These are phyloP conservation scores for Chondrostereum purpureum DNA, from an alignment of 1,284 basidiomycete genomes.

Conservation along the genomic window DNA sequence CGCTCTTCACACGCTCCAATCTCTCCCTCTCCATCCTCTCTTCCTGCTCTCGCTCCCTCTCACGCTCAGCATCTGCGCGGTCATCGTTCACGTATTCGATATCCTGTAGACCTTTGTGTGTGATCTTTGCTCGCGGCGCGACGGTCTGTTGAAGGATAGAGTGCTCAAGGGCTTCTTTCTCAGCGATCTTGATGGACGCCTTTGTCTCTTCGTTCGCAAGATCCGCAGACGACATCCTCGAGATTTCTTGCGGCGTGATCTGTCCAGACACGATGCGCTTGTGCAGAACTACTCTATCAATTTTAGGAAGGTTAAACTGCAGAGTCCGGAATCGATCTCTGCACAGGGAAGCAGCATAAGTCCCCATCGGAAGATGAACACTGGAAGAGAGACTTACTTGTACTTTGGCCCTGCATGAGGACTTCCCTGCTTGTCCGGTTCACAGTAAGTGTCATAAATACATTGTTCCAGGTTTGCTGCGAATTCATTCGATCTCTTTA, in stretches of 20 bases:
- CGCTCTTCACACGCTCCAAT: conserved; percentile 44
- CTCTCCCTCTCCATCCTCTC: conserved; percentile 60
- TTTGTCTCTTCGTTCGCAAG: conserved; percentile 79
- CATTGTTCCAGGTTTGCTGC: conserved; percentile 62
- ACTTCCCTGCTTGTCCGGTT: conserved; percentile 69
- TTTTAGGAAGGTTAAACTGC: conserved; percentile 72
- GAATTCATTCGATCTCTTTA: conserved; percentile 51
- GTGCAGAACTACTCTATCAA: conserved; percentile 68
- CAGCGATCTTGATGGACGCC: conserved; percentile 70
- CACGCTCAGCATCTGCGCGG: conserved; percentile 35
- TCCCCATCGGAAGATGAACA: conserved; percentile 6
- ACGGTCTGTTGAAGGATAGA: conserved; percentile 71
- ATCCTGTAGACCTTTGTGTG: conserved; percentile 83
- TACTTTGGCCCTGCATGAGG: conserved; percentile 67
- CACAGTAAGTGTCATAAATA: conserved; percentile 65
- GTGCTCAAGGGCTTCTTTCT: conserved; percentile 74
- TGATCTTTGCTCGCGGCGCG: conserved; percentile 77
- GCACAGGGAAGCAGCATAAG: conserved; percentile 12
- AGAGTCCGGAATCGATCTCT: conserved; percentile 83
- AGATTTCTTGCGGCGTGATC: conserved; percentile 64
- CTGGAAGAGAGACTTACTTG: conserved; percentile 49
- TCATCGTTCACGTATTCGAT: conserved; percentile 73
- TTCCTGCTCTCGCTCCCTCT: conserved; percentile 52
- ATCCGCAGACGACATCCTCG: conserved; percentile 80
- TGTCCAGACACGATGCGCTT: conserved; percentile 62